Base-by-base conservation (phyloP, 345 rosid genomes). In the Gossypium raimondii region DNA sequence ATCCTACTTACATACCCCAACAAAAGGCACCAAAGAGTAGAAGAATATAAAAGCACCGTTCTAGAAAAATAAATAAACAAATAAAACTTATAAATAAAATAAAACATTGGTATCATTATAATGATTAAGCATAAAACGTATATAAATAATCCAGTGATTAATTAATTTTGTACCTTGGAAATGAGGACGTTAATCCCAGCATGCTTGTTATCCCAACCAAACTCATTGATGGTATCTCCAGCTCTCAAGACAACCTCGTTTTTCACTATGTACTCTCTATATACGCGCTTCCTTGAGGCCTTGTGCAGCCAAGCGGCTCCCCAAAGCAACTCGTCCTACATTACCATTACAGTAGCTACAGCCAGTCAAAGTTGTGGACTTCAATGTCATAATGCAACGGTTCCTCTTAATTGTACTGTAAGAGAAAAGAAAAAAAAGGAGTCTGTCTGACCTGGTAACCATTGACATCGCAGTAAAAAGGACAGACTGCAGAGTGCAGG, bases 151-250 rank as follows among this genome's bases (percentile, higher is more conserved):
- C 61, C 11, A n/a, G 47, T 25, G 62, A 53, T 73, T 59, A 72
- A 72, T 57, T 24, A 52, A 29, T 4, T n/a, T 17, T 45, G 64
- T 75, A 93, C 99, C 97, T 93, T 91, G 76, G 99, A 90, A 82
- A 95, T 86, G 79, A 95, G 97, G 75, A 93, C 82, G 81, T 95
- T 95, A 29, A 93, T 92, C 73, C 98, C 99, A 71, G 99, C 89
- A 75, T 92, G 92, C 85, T 95, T 95, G 78, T 93, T 94, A 62
- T 95, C 98, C 99, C 98, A 95, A 65, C 99, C 97, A 58, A 95
- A 95, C 81, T 92, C 95, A 79, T 86, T 91, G 69, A 91, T 92
- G 67, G 97, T 89, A 51, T 95, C 94, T 7, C 94, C 93, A 24
- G 99, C 98, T 74, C 87, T 92, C 78, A 93, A 82, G 25, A 87